These are phyloP conservation scores for Cryptococcus sp. DNA, from an alignment of 1,284 basidiomycete species.

Conservation along the genomic window DNA sequence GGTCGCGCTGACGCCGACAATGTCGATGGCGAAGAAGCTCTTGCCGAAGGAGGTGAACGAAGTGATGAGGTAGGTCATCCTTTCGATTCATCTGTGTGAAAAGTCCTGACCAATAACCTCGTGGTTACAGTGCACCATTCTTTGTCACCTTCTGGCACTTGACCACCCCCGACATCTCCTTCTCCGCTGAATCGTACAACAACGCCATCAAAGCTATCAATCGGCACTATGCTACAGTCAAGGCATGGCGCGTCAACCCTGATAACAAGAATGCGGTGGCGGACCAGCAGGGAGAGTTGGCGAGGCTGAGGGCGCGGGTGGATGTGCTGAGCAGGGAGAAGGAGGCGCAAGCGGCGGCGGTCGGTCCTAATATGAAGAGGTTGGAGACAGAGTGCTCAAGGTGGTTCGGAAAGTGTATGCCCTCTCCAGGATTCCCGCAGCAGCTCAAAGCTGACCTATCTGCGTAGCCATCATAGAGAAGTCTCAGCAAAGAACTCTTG, in stretches of 20 bases:
- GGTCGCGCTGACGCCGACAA: conserved; percentile 26
- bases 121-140: conserved; percentile 69
- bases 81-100: conserved; percentile 6
- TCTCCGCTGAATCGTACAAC: conserved; percentile 55
- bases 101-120: background rate
- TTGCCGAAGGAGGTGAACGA: conserved; percentile 28
- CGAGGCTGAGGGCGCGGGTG: conserved; percentile 26
- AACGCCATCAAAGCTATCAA: conserved; percentile 48
- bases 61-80: conserved; percentile 20
- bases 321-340: conserved; percentile 36
- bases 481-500: conserved; percentile 16
- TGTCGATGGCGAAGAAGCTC: conserved; percentile 29
- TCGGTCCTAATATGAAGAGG: conserved; percentile 65
- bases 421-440: background rate
- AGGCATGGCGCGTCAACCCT: conserved; percentile 24
- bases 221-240: conserved; percentile 42
- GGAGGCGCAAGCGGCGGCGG: conserved; percentile 36
- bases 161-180: conserved; percentile 77
- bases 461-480: conserved; percentile 25
- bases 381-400: conserved; percentile 73
- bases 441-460: background rate
- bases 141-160: conserved; percentile 94
- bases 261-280: conserved; percentile 12
- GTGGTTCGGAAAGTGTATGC: conserved; percentile 78
- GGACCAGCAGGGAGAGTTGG: conserved; percentile 28